phyloP scores from a whole-genome alignment of 331 rosid genomes.

The Rosa hybrid region DNA sequence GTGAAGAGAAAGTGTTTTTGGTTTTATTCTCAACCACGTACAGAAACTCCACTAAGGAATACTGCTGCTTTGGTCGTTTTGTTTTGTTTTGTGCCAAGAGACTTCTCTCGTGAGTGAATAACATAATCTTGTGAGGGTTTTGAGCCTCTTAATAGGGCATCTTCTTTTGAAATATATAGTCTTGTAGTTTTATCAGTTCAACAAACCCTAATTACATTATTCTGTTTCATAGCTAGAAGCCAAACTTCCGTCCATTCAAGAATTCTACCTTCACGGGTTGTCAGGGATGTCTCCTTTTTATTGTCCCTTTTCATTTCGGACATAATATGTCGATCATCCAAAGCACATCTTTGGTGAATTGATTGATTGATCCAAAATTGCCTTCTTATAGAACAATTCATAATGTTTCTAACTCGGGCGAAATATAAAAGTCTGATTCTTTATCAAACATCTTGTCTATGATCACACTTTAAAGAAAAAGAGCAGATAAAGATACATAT shows the following conservation, averaged over 20 bases:
- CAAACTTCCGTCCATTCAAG: not conserved
- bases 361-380: not conserved
- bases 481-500: no score
- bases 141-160: not conserved
- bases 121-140: constrained; percentile 2
- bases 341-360: not conserved
- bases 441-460: no score
- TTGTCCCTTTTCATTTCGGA: not conserved
- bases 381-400: not conserved
- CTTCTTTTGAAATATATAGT: not conserved
- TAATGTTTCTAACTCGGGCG: not conserved
- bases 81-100: not conserved
- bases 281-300: not conserved
- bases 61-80: not conserved
- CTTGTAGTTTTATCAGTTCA: not conserved
- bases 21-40: not conserved
- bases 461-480: no score
- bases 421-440: no score
- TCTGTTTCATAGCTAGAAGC: not conserved
- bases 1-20: constrained; percentile 9
- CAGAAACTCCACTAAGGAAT: not conserved
- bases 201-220: not conserved
- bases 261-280: constrained; percentile 18
- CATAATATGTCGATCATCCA: not conserved
- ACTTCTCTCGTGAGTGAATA: constrained; percentile 20